Evolutionary conservation across 1,284 basidiomycete genomes (phyloP).

Genomic region (Trametes sp.): DNA sequence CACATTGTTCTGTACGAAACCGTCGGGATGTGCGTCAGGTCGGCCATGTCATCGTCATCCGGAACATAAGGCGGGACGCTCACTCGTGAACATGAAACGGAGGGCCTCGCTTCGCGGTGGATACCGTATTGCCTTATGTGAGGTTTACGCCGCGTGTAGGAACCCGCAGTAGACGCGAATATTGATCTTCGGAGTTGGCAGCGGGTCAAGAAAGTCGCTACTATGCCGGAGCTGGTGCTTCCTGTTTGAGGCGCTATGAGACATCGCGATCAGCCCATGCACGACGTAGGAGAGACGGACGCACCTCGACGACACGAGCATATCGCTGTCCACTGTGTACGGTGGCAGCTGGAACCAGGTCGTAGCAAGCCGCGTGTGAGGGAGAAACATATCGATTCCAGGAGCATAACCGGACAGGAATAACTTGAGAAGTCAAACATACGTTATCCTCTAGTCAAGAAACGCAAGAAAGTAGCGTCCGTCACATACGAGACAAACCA

Average conservation of each 20-base stretch:
- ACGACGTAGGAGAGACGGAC: not conserved
- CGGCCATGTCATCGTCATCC: not conserved
- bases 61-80: not conserved
- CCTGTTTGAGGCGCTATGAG: not conserved
- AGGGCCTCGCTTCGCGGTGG: not conserved
- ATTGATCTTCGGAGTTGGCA: too few species aligned
- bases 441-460: not conserved
- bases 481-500: not conserved
- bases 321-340: too few species aligned
- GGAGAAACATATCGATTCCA: not conserved
- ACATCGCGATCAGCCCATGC: not conserved
- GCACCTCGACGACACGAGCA: too few species aligned
- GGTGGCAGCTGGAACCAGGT: not conserved
- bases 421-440: not conserved
- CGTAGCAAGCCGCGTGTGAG: not conserved
- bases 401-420: not conserved
- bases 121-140: too few species aligned
- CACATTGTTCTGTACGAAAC: too few species aligned
- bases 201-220: too few species aligned
- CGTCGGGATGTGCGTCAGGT: not conserved
- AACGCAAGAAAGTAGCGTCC: not conserved
- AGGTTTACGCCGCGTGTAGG: too few species aligned
- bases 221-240: not conserved
- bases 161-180: too few species aligned
- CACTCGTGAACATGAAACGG: not conserved